Base-by-base conservation (phyloP, 441 rosid genomes). In the Erysimum cheiri region DNA sequence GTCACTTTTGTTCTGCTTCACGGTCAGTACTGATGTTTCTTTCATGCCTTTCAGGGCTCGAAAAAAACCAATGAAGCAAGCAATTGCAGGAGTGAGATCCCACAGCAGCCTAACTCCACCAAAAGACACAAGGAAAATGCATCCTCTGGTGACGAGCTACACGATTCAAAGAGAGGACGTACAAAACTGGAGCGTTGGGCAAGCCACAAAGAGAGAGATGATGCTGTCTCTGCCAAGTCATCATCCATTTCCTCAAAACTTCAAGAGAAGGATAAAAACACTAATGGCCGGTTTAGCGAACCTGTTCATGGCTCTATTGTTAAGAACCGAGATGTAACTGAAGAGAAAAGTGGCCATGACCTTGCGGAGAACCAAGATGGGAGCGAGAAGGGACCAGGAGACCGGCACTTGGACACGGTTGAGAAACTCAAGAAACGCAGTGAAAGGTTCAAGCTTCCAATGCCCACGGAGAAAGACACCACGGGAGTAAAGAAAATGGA, bases 401-500 rank as follows among this genome's bases (percentile, higher is more conserved):
- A 89, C 77, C 79, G 83, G 48, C 98, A 91, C 79, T 80, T 87
- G 53, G 97, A 95, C 76, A 95, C 99, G 0, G 95, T 95, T 31
- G 99, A 92, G 87, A 95, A 92, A 85, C 83, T 95, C 78, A 95
- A 95, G 89, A 90, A 95, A 78, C 87, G 99, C 58, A 95, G 99
- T 52, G 98, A 95, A 85, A 83, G 99, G 67, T 95, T 92, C 86
- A 95, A 88, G 82, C 92, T 91, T 72, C 99, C 99, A 22, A 84
- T 95, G 97, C 88, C 97, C 12, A 83, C 80, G 37, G 99, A 88
- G 70, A 92, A 92, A 75, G 98, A 92, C 49, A 60, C 80, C 19
- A 14, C 60, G 12, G 67, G 81, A 67, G 76, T 82, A 50, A 91
- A 91, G 80, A 95, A 81, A 80, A 75, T 76, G 68, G 98, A 95